Evolutionary conservation across 2,329 filamentous ascomycete genomes (phyloP), one percentile per base, ranked within the genome.

Genomic region (Cladosporium oxysporum): DNA sequence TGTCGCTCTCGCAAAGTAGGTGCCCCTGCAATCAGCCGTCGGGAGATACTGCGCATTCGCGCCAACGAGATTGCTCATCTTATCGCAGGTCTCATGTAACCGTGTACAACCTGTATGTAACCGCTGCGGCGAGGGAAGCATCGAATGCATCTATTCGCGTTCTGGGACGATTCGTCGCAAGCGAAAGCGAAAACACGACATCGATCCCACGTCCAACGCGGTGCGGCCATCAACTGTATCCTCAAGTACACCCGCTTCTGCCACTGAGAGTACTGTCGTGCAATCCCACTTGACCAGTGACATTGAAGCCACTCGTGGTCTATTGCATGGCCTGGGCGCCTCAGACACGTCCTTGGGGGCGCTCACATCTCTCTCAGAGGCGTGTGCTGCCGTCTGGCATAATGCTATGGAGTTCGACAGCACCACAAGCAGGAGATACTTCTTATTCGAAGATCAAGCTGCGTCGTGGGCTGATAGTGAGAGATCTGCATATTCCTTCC

Each of bases 1-100:
- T 71, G 70, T 64, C 66, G 63, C 21, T 66, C 66, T 28, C 66
- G 68, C 26, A 71, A 71, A 64, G 69, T 70, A 33, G 18, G 52
- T n/a, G 26, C 16, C 33, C 35, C 26, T 26, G 18, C 33, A 10
- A n/a, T 10, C 18, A 44, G 7, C 12, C 35, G 3, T 3, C 12
- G 10, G 35, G 18, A 41, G 37, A 14, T 41, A 41, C 10, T 33
- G 29, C 52, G 5, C 7, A 3, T 18, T 1, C 26, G 5, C 16
- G 28, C 28, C 28, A 55, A 21, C 18, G 52, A 47, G n/a, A 11
- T 10, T 21, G 16, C 52, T 55, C n/a, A 55, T 16, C 29, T 28
- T 6, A 14, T 1, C 28, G 26, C 50, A 71, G 69, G 64, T 66
- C 4, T 41, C 68, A 18, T 71, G 70, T 58, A 65, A 55, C 16